phyloP scores from a whole-genome alignment of 306 rosid genomes.

The Arachis stenosperma region DNA sequence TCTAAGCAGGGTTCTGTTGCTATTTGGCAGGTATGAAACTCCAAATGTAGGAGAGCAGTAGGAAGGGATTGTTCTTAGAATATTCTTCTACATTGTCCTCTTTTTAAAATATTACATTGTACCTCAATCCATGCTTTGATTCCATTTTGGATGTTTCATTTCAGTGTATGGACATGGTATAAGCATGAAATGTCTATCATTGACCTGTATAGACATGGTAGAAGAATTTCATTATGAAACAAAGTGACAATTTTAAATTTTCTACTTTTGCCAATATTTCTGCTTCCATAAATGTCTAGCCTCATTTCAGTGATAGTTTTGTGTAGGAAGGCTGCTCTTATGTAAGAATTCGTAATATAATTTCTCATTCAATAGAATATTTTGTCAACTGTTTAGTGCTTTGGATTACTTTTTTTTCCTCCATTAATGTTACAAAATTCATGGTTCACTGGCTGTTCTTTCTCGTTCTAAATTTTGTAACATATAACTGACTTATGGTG shows the following conservation, averaged over 20 bases:
- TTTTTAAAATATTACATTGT: constrained; percentile 14
- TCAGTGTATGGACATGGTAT: background rate
- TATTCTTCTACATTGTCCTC: background rate
- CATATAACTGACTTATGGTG: constrained; percentile 10
- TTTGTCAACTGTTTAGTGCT: constrained; percentile 15
- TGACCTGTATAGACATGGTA: constrained; percentile 1
- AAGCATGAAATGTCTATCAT: constrained; percentile 19
- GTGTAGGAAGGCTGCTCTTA: background rate
- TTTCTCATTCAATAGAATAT: constrained; percentile 6
- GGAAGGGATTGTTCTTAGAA: constrained; percentile 32
- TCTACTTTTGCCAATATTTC: background rate
- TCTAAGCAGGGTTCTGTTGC: constrained; percentile 30
- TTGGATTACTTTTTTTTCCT: background rate
- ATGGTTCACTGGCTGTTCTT: constrained; percentile 10
- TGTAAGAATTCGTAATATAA: constrained; percentile 11
- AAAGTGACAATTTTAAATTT: constrained; percentile 9
- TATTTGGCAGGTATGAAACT: constrained; percentile 35
- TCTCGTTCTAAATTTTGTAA: constrained; percentile 1
- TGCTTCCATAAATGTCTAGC: background rate
- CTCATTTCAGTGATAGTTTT: constrained; percentile 1
- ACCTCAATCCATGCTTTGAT: background rate
- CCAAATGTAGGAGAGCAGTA: constrained; percentile 31
- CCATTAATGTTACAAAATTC: background rate
- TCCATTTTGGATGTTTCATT: constrained; percentile 25
- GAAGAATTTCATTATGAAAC: background rate